phyloP scores from a whole-genome alignment of 2,329 filamentous ascomycete genomes.

The Samsoniella hepiali region DNA sequence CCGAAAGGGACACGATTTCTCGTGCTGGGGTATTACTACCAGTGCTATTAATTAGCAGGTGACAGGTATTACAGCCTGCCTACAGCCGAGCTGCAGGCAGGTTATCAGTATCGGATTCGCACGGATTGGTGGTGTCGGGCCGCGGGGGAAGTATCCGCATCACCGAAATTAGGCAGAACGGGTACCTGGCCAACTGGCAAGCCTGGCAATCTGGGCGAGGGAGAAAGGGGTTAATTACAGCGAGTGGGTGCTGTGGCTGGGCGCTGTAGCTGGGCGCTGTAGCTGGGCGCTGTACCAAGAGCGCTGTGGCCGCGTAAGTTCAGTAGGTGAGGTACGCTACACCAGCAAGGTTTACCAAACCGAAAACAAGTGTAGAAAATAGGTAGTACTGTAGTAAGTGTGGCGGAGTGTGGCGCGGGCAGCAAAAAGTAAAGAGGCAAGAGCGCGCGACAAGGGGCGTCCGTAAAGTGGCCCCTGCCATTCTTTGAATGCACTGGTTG shows the following conservation, averaged over 20 bases:
- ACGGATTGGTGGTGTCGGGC: background rate
- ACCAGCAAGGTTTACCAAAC: too few relatives aligned
- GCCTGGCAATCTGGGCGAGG: background rate
- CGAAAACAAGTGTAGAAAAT: too few relatives aligned
- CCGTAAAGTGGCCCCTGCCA: too few relatives aligned
- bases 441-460: background rate
- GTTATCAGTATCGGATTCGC: background rate
- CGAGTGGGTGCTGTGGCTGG: background rate
- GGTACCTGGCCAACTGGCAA: background rate
- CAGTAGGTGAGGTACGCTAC: too few relatives aligned
- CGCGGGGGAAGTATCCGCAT: slow-evolving; percentile 5
- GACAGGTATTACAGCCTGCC: background rate
- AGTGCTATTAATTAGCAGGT: background rate
- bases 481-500: too few relatives aligned
- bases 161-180: slow-evolving; percentile 2
- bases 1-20: too few relatives aligned
- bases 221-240: slow-evolving; percentile 1
- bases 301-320: background rate
- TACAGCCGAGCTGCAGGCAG: background rate
- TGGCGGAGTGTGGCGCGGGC: slow-evolving; percentile 6
- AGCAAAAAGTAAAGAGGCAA: background rate
- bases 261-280: background rate
- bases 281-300: background rate
- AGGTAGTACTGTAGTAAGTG: background rate
- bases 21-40: too few relatives aligned